Conservation (phyloP, 2,329 filamentous ascomycete genomes). For the Xylariaceae sp. region DNA sequence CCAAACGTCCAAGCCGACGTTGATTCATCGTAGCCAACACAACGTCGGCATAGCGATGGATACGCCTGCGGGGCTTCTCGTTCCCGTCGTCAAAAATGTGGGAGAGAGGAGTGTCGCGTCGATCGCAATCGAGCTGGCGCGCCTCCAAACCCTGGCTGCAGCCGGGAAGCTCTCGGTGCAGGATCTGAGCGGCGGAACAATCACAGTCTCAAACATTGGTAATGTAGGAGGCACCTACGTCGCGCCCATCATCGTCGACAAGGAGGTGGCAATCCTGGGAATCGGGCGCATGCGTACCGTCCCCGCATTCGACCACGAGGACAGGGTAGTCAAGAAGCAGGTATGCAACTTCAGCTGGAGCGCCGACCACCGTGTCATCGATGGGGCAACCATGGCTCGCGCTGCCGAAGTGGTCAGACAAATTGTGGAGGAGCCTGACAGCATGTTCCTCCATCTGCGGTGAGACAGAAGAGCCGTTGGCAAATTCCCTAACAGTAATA, state of each 20-base stretch:
- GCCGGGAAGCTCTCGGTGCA: slow-evolving; percentile 67
- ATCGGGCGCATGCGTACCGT: slow-evolving; percentile 75
- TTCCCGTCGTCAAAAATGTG: slow-evolving; percentile 87
- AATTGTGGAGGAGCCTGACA: slow-evolving; percentile 77
- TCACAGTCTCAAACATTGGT: slow-evolving; percentile 95
- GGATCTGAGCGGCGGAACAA: slow-evolving; percentile 81
- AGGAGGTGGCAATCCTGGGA: slow-evolving; percentile 87
- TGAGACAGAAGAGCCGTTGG: slow-evolving; percentile 39
- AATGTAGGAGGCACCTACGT: slow-evolving; percentile 91
- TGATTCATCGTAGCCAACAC: slow-evolving; percentile 77
- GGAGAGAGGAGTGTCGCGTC: slow-evolving; percentile 68
- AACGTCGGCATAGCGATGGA: slow-evolving; percentile 97
- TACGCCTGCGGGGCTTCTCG: slow-evolving; percentile 78
- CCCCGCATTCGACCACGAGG: slow-evolving; percentile 65
- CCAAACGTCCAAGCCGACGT: slow-evolving; percentile 58
- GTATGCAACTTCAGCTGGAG: slow-evolving; percentile 93
- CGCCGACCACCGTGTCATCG: slow-evolving; percentile 88
- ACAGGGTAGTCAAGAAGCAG: slow-evolving; percentile 65
- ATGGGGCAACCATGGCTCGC: slow-evolving; percentile 89
- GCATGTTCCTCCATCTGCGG: slow-evolving; percentile 77
- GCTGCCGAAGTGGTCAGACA: slow-evolving; percentile 76
- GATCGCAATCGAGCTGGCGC: slow-evolving; percentile 69
- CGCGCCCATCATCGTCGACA: slow-evolving; percentile 82
- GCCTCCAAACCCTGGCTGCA: slow-evolving; percentile 67
- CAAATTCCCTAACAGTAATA: slow-evolving; percentile 1